These are phyloP conservation scores for Mycosphaerelloides madeirae DNA, from an alignment of 2,329 filamentous ascomycete species.

Conservation along the genomic window DNA sequence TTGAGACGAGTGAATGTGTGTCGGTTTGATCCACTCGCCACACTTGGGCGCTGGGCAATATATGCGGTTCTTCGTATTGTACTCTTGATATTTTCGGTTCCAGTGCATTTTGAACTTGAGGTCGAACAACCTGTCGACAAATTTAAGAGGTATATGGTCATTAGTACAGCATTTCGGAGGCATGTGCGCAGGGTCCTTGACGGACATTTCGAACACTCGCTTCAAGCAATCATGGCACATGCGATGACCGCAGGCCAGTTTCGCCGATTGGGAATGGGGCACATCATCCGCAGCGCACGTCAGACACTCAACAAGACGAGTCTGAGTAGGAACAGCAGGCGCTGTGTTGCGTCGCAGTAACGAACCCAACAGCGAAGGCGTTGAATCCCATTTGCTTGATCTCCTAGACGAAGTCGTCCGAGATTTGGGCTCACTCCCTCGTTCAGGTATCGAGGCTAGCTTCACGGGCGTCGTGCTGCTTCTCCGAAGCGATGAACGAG, in stretches of 20 bases:
- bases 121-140: conserved; percentile 73
- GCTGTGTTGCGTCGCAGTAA: conserved; percentile 23
- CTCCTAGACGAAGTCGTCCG: conserved; percentile 9
- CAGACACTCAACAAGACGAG: conserved; percentile 56
- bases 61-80: conserved; percentile 66
- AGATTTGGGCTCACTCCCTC: conserved; percentile 23
- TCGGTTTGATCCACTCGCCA: conserved; percentile 74
- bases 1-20: conserved; percentile 54
- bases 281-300: conserved; percentile 66
- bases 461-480: conserved; percentile 20
- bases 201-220: conserved; percentile 67
- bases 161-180: conserved; percentile 74
- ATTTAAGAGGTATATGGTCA: conserved; percentile 67
- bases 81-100: conserved; percentile 77
- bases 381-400: conserved; percentile 24
- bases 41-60: conserved; percentile 72
- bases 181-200: conserved; percentile 75
- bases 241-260: conserved; percentile 71
- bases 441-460: conserved; percentile 20
- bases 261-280: conserved; percentile 59
- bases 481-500: conserved; percentile 16
- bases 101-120: conserved; percentile 69
- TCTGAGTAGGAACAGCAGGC: conserved; percentile 11
- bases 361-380: conserved; percentile 18
- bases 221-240: conserved; percentile 77